A percentile compares a stretch with the other conserved stretches of the same genome.
phyloP scores from a whole-genome alignment of 768 basidiomycete genomes.

The Mycena amicta region DNA sequence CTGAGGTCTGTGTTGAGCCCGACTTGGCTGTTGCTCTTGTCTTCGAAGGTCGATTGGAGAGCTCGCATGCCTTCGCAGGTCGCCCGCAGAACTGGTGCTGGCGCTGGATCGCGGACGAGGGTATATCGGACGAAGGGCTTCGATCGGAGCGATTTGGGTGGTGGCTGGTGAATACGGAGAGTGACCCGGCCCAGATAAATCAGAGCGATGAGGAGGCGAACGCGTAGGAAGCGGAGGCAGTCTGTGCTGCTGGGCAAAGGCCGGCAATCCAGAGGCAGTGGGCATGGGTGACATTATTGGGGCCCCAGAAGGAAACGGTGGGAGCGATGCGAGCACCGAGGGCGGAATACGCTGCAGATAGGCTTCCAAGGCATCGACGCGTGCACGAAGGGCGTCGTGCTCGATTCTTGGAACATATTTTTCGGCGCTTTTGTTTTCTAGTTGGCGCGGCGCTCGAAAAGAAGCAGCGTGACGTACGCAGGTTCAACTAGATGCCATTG shows the following conservation, averaged over 20 bases:
- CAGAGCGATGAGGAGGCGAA: not conserved
- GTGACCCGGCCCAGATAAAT: not conserved
- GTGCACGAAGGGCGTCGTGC: conserved; percentile 36
- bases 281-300: not conserved
- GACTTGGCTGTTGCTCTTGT: not conserved
- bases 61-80: not conserved
- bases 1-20: not conserved
- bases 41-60: not conserved
- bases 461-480: conserved; percentile 33
- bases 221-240: not conserved
- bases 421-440: conserved; percentile 37
- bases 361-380: conserved; percentile 3
- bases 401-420: conserved; percentile 58
- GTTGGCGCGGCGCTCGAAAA: not conserved
- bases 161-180: not conserved
- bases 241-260: not conserved
- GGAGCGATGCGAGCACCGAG: not conserved
- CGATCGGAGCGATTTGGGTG: no score
- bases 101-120: not conserved
- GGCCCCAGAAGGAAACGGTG: not conserved
- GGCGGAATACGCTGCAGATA: not conserved
- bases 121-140: not conserved
- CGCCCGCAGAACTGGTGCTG: not conserved
- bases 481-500: conserved; percentile 55
- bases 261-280: not conserved